Evolutionary conservation across 2,329 filamentous ascomycete genomes (phyloP).

Genomic region (Beauveria brongniartii): DNA sequence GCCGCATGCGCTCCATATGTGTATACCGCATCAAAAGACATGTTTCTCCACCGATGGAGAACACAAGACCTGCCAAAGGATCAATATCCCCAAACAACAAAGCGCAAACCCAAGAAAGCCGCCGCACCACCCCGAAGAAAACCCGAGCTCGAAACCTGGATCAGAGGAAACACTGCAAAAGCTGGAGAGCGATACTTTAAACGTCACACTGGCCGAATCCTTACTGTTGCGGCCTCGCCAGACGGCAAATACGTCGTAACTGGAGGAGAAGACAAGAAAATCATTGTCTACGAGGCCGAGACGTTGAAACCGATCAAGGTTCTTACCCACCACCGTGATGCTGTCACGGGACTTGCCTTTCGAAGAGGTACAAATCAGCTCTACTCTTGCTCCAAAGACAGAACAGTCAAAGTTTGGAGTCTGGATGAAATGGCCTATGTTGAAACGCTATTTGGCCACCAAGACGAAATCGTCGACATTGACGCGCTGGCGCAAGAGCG

Average conservation of each 20-base stretch:
- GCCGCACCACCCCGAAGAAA: slow-evolving; percentile 50
- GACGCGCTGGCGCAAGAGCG: slow-evolving; percentile 77
- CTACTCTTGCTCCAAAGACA: slow-evolving; percentile 83
- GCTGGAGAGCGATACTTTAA: slow-evolving; percentile 57
- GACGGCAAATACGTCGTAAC: slow-evolving; percentile 89
- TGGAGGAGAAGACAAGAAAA: slow-evolving; percentile 72
- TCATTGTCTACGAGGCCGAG: slow-evolving; percentile 82
- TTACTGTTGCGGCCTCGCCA: slow-evolving; percentile 77
- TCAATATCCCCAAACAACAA: slow-evolving; percentile 52
- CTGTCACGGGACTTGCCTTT: slow-evolving; percentile 78
- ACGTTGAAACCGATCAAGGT: slow-evolving; percentile 71
- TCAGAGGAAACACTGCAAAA: slow-evolving; percentile 53
- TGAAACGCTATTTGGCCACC: slow-evolving; percentile 93
- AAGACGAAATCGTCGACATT: slow-evolving; percentile 80
- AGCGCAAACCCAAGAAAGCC: slow-evolving; percentile 49
- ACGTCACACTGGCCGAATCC: slow-evolving; percentile 72
- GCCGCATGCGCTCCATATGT: slow-evolving; percentile 71
- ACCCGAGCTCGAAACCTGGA: slow-evolving; percentile 55
- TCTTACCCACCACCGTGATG: slow-evolving; percentile 86
- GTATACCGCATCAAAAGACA: slow-evolving; percentile 85
- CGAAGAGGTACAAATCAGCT: slow-evolving; percentile 83
- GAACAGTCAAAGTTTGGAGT: slow-evolving; percentile 93
- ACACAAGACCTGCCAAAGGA: slow-evolving; percentile 58
- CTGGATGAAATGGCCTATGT: slow-evolving; percentile 88
- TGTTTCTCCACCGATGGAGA: slow-evolving; percentile 82